These are phyloP conservation scores for Metrosideros polymorpha DNA, from an alignment of 441 rosid species.

Conservation along the genomic window DNA sequence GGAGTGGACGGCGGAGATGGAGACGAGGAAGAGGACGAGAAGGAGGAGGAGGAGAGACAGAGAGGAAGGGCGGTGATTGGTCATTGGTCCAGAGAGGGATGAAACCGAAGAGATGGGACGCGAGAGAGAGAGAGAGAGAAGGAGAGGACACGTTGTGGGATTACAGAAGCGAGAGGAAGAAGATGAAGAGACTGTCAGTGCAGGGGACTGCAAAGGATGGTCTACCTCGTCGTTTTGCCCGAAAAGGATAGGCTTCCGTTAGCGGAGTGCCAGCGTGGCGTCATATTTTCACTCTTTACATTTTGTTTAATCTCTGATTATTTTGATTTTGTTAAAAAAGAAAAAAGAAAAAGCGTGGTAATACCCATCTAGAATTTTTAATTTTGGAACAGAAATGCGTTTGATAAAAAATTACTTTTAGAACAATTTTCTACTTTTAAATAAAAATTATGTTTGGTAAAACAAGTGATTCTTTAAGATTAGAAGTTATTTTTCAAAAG, in stretches of 20 bases:
- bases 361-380: too few species aligned
- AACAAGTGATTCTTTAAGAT: too few species aligned
- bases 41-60: not conserved
- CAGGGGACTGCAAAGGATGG: not conserved
- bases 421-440: too few species aligned
- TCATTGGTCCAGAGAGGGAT: not conserved
- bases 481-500: too few species aligned
- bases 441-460: too few species aligned
- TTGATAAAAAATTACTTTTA: too few species aligned
- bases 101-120: not conserved
- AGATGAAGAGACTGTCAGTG: not conserved
- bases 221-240: too few species aligned
- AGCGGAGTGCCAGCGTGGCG: not conserved
- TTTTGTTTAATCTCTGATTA: not conserved
- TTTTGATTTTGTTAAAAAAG: not conserved
- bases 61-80: not conserved
- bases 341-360: not conserved
- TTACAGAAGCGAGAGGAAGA: not conserved
- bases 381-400: too few species aligned
- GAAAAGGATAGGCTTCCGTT: not conserved
- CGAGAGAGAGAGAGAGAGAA: not conserved
- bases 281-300: not conserved
- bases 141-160: not conserved
- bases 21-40: not conserved
- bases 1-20: slow-evolving; percentile 13